phyloP scores from a whole-genome alignment of 2,329 filamentous ascomycete genomes.

The Clarireedia paspali region DNA sequence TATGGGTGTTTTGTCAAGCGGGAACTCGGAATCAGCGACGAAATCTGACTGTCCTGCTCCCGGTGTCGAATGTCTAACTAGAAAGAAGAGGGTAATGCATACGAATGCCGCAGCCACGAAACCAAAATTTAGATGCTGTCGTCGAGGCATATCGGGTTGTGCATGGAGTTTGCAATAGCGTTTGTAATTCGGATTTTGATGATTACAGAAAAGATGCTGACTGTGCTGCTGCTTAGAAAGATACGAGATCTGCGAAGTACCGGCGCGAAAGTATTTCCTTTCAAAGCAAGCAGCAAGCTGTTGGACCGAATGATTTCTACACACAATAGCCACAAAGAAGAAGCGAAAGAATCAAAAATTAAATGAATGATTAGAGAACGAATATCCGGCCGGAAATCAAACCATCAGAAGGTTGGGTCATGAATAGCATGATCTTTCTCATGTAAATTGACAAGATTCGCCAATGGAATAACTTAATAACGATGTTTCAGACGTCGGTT shows the following conservation, averaged over 20 bases:
- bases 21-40: constrained; percentile 1
- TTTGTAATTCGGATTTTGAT: background rate
- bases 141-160: constrained; percentile 25
- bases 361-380: background rate
- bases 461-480: background rate
- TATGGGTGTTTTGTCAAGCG: constrained; percentile 13
- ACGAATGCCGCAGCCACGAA: constrained; percentile 52
- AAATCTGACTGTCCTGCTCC: constrained; percentile 17
- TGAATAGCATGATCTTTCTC: background rate
- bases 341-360: background rate
- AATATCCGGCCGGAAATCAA: background rate
- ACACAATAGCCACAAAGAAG: background rate
- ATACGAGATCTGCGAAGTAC: too few species aligned
- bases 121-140: constrained; percentile 45
- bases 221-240: background rate
- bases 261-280: too few species aligned
- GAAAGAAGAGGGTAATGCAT: constrained; percentile 26
- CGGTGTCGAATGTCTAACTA: background rate
- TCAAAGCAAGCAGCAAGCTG: too few species aligned
- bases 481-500: background rate
- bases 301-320: too few species aligned
- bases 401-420: background rate
- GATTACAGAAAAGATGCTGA: background rate
- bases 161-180: background rate
- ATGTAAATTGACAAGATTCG: background rate